Evolutionary conservation across 2,329 filamentous ascomycete genomes (phyloP), one percentile per base, ranked within the genome.

Genomic region (Verticillium zaregamsianum): DNA sequence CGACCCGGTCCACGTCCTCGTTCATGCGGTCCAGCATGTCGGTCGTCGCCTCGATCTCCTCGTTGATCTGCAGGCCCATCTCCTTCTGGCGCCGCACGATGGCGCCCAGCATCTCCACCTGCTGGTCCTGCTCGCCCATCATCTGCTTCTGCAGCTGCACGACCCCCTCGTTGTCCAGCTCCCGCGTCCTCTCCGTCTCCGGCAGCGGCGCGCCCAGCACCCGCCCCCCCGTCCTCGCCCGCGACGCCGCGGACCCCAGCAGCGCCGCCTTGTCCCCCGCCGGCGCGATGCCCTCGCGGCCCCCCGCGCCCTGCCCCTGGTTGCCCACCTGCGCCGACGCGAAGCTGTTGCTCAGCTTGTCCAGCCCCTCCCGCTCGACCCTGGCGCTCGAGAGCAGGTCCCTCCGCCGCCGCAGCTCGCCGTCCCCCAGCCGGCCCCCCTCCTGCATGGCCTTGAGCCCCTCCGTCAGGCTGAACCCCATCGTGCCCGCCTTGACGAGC

Each of bases 111-210:
- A 86, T 81, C 20, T 90, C 83, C 3, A 95, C 83, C 67, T 91
- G 88, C 68, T 88, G 73, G 66, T 95, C 91, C 70, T 96, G 91
- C 66, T 90, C 86, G 59, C 81, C 71, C 81, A 94, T 91, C 73
- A 91, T 85, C 69, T 90, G 83, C 68, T 86, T 81, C 74, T 95
- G 91, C 64, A 95, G 75, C 72, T 90, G 85, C 64, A 93, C 68
- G 20, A 95, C 87, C 0, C 90, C 91, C 5, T 82, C 74, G 68
- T 95, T 95, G 70, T 92, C 91, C 60, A 92, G 75, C 72, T 94
- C 90, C 14, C 91, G 78, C 54, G 91, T 94, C 64, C 86, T 84
- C 62, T 91, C 88, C 17, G 90, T 93, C 76, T 96, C 91, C 1
- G 88, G 84, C 2, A 89, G 77, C 2, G 90, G 90, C 0, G 84